Percentiles rank a stretch among this genome's conserved stretches.
Evolutionary conservation across 2,329 filamentous ascomycete genomes (phyloP).

Genomic region (Taxawa tesnikishii): DNA sequence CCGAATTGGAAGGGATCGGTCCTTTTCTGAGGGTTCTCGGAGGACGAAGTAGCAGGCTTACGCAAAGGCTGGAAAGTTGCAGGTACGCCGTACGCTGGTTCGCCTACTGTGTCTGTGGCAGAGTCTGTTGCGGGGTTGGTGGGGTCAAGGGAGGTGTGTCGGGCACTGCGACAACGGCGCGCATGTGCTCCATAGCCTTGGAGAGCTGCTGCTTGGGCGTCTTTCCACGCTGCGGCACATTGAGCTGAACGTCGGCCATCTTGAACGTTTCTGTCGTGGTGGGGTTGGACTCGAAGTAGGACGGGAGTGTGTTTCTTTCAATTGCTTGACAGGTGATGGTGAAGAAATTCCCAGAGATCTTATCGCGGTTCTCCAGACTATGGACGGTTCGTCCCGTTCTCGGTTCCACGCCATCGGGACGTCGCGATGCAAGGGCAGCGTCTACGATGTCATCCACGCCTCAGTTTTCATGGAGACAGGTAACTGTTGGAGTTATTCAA

Average conservation of each 20-base stretch:
- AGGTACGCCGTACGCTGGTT: conserved; percentile 39
- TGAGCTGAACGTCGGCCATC: not conserved
- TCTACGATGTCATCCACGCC: too few species aligned
- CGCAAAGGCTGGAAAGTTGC: conserved; percentile 31
- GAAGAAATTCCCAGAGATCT: too few species aligned
- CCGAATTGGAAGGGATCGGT: conserved; percentile 94
- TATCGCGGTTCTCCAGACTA: too few species aligned
- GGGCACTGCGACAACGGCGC: conserved; percentile 32
- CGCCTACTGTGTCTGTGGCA: conserved; percentile 6
- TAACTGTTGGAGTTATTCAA: too few species aligned
- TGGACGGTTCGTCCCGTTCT: too few species aligned
- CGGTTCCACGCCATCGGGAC: too few species aligned
- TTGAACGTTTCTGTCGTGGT: too few species aligned
- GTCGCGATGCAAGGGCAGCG: too few species aligned
- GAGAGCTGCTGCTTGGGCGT: conserved; percentile 31
- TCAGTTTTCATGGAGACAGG: too few species aligned
- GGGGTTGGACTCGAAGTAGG: too few species aligned
- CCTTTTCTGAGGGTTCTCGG: conserved; percentile 67
- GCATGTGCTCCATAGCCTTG: conserved; percentile 41
- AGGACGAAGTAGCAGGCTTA: conserved; percentile 47
- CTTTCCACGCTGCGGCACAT: conserved; percentile 11
- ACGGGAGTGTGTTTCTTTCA: too few species aligned
- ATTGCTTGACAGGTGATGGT: too few species aligned
- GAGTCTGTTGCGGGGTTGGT: conserved; percentile 6
- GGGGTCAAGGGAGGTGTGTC: conserved; percentile 16